A percentile compares a stretch with the other conserved stretches of the same genome.
These are phyloP conservation scores for Macadamia tetraphylla DNA, from an alignment of 164 flowering plant genomes.

Conservation along the genomic window DNA sequence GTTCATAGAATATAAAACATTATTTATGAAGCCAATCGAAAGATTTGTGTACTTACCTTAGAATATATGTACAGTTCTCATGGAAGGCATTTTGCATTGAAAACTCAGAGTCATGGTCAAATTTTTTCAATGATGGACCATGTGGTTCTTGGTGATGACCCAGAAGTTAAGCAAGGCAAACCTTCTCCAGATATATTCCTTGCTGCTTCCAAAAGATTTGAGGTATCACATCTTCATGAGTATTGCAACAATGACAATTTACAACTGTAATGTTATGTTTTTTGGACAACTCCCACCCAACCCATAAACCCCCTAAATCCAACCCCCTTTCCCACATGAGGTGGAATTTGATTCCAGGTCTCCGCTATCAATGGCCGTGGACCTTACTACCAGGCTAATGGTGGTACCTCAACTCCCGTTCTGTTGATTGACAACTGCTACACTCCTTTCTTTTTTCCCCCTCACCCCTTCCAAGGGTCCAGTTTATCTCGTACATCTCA, in stretches of 20 bases:
- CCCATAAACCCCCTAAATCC: too few relatives aligned
- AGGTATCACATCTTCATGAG: constrained; percentile 39
- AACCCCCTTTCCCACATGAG: too few relatives aligned
- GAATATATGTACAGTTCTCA: constrained; percentile 55
- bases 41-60: background rate
- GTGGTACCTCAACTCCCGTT: background rate
- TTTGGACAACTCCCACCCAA: too few relatives aligned
- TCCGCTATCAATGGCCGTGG: too few relatives aligned
- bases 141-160: constrained; percentile 91
- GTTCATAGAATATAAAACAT: background rate
- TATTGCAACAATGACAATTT: background rate
- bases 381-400: too few relatives aligned
- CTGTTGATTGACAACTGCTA: background rate
- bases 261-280: too few relatives aligned
- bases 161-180: constrained; percentile 88
- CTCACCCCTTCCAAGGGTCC: background rate
- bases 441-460: background rate
- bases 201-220: constrained; percentile 85
- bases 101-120: constrained; percentile 76
- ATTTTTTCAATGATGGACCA: constrained; percentile 88
- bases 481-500: background rate
- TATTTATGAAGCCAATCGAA: too few relatives aligned
- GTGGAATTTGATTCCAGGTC: too few relatives aligned
- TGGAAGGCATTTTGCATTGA: constrained; percentile 68
- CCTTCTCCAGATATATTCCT: constrained; percentile 90